Evolutionary conservation across 257 asterid species (phyloP), one percentile per base, ranked within the genome.

Genomic region (Lavandula angustifolia): DNA sequence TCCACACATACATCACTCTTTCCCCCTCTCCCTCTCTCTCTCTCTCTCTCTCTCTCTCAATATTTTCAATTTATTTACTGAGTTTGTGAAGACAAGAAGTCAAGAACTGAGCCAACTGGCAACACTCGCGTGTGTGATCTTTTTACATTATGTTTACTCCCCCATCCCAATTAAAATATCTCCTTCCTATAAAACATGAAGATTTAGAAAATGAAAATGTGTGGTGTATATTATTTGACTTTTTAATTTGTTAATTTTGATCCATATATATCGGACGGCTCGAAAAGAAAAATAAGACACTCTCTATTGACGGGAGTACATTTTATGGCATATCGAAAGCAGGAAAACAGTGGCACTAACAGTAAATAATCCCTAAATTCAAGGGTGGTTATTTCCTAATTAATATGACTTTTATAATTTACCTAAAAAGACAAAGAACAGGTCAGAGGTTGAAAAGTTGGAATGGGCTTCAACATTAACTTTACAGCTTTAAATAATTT

Each of bases 391-490:
- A 33, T 58, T 61, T 69, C 72, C 37, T 46, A 68, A 56, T 66
- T 34, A 50, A 50, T 69, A n/a, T 22, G 68, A 81, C 76, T 71
- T 79, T 69, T 67, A 76, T 80, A n/a, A n/a, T 44, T 86, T 69
- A 82, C 94, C 84, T 80, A 81, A 76, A 86, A 76, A 75, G 87
- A 85, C 84, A 87, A 73, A 78, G 83, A 82, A 80, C 80, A 70
- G 87, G 87, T 82, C 95, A 82, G 83, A 67, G 80, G 71, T 79
- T 73, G 84, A 83, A 78, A 77, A 75, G 33, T 71, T 75, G 79
- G 74, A 64, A 78, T 85, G 82, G 82, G 67, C 82, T 82, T 85
- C 83, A 81, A 84, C 75, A 77, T 86, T 80, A 73, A 72, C 96
- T 84, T 88, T 85, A 85, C 94, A 85, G 95, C 83, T 78, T 79